phyloP scores from a whole-genome alignment of 495 filamentous ascomycete species.

The Choiromyces venosus region DNA sequence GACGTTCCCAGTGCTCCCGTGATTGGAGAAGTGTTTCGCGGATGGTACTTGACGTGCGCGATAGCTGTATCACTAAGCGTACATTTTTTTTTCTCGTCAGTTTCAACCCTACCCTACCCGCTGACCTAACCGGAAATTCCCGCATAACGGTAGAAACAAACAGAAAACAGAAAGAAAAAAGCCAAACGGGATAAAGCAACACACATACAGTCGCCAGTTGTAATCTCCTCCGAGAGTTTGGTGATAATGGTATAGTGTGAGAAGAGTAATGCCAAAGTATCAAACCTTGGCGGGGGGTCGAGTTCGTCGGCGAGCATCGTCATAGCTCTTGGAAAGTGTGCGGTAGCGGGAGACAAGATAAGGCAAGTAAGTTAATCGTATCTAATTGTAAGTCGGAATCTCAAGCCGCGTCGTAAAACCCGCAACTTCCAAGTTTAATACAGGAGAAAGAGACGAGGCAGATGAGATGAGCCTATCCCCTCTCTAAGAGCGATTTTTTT shows the following conservation, averaged over 20 bases:
- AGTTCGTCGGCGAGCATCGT: background rate
- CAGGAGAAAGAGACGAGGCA: background rate
- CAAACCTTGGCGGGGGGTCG: conserved; percentile 27
- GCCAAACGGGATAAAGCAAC: background rate
- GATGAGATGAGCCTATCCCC: background rate
- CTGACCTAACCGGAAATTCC: background rate
- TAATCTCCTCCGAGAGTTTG: conserved; percentile 20
- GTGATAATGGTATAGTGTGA: conserved; percentile 33
- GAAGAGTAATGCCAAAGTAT: conserved; percentile 28
- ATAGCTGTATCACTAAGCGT: conserved; percentile 37
- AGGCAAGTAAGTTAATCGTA: background rate
- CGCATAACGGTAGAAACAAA: background rate
- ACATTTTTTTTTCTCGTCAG: background rate
- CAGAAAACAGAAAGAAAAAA: background rate
- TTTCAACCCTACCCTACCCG: background rate
- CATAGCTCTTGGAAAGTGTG: conserved; percentile 19
- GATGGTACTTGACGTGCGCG: conserved; percentile 32
- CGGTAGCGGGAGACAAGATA: conserved; percentile 22
- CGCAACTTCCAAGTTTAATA: background rate
- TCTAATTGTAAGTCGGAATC: conserved; percentile 4
- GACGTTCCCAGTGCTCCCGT: conserved; percentile 19
- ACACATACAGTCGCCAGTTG: conserved; percentile 32
- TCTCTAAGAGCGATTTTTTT: background rate
- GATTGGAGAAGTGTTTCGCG: conserved; percentile 30
- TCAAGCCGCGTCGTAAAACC: conserved; percentile 1